Base-by-base conservation (phyloP, 129 eudicot genomes). In the Smallanthus sonchifolius region DNA sequence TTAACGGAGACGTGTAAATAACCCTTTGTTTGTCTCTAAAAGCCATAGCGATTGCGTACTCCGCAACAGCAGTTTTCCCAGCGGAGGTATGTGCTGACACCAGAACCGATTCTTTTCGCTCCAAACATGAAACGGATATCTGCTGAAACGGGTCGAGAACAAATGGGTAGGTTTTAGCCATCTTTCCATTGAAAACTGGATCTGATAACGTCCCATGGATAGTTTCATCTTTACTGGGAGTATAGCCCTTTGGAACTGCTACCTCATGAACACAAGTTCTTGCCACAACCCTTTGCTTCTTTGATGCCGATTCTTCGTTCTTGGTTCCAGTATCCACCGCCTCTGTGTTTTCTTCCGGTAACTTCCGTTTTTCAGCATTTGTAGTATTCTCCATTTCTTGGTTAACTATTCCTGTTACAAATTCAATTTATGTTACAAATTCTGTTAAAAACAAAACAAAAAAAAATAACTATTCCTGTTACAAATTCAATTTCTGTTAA, bases 1-100 rank as follows among this genome's bases (percentile, higher is more conserved):
- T 95, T 75, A 95, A 77, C 0, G 99, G 99, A 3, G 99, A 95
- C 32, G 99, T 95, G 74, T 95, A 95, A 72, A 95, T 83, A 7
- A 95, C 99, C 84, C 97, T 86, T 75, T 95, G 99, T 67, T 88
- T 91, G 40, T 95, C 96, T 72, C 96, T 89, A 66, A 95, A 95
- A 40, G 96, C 75, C 99, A 95, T 91, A 10, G 99, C 97, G 54
- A 95, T 88, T 9, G 97, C 99, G 85, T 95, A 95, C 78, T 95
- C 99, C 4, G 99, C 99, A 72, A 95, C 99, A 37, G 99, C 99
- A 32, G 99, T 95, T 84, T 95, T 95, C 2, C 99, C 99, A 30
- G 99, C 99, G 2, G 99, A 95, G 10, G 99, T 91, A 77, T 95
- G 99, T 2, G 99, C 99, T 0, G 99, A 95, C 38, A 95, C 99